phyloP scores from a whole-genome alignment of 2,329 filamentous ascomycete species.

The Thielaviopsis musarum region DNA sequence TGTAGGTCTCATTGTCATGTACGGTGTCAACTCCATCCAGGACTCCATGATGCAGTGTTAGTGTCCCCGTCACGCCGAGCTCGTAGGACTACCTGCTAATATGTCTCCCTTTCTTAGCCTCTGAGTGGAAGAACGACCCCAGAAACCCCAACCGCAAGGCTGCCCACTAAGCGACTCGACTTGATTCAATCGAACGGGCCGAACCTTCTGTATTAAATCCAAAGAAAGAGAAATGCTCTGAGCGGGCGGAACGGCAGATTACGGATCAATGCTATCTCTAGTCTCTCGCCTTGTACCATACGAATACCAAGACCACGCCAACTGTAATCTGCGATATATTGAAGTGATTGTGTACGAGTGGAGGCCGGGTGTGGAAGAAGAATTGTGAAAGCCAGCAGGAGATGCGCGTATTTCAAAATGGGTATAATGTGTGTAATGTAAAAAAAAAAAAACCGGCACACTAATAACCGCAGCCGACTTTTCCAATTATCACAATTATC shows the following conservation, averaged over 20 bases:
- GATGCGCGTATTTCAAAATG: neutral
- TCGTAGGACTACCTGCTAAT: slow-evolving; percentile 1
- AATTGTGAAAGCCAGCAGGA: neutral
- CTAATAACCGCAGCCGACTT: neutral
- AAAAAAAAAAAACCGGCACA: neutral
- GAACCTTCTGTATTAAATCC: slow-evolving; percentile 5
- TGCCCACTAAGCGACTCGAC: slow-evolving; percentile 24
- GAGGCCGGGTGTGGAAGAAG: neutral
- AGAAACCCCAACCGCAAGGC: slow-evolving; percentile 54
- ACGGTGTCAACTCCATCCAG: slow-evolving; percentile 77
- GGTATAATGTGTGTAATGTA: neutral
- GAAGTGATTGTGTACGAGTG: neutral
- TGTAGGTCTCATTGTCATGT: slow-evolving; percentile 67
- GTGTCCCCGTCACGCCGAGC: slow-evolving; percentile 10
- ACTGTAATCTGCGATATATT: neutral
- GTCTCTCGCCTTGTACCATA: neutral
- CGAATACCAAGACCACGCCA: neutral
- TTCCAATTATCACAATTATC: neutral
- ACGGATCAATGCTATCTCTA: neutral
- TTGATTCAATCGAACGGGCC: neutral
- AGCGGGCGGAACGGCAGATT: neutral
- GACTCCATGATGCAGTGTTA: slow-evolving; percentile 63
- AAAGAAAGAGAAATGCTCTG: neutral
- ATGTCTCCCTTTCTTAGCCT: slow-evolving; percentile 39
- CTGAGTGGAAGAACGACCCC: slow-evolving; percentile 94